Base-by-base conservation (phyloP, 1,139 yeast genomes). In the Geotrichum cucujoidarum region DNA sequence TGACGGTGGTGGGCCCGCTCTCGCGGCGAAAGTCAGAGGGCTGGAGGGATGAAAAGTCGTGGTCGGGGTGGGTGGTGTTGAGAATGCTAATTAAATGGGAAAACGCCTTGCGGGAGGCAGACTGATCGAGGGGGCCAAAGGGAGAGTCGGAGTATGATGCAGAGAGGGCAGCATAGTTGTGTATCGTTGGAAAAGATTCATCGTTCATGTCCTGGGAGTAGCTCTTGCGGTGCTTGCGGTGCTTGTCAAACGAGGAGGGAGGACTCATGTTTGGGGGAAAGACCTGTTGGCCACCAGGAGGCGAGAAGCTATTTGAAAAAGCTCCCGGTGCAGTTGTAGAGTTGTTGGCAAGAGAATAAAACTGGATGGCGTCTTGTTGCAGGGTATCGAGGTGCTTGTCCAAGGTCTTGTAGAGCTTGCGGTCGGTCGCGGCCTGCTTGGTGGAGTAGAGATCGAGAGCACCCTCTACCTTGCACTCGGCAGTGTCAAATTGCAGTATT, bases 381-480 rank as follows among this genome's bases (percentile, higher is more conserved):
- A 55, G 58, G 18, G 55, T 36, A 32, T 53, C 40, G 21, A 59
- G 73, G 60, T 86, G 94, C 57, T 83, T 81, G 64, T 89, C 97
- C 45, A 92, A 80, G 0, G 92, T 80, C 65, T 88, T 87, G 71
- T 85, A 88, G 31, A 92, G 74, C 65, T 90, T 90, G 59, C 89
- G 76, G 65, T 92, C 99, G 1, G 92, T 76, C 1, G 92, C 88
- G 33, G 90, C 88, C 1, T 96, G 90, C 62, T 92, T 92, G 1
- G 98, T 92, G 1, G 97, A 87, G 64, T 88, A 92, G 42, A 92
- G 73, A 62, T 92, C 99, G 63, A 96, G 83, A 20, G 95, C 92
- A n/a, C 97, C 97, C 48, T 80, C 79, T 29, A 92, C 77, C 60
- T 83, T 87, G 63, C 90, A 81, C 60, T 94, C 98, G 11, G 81